Percentiles rank a stretch among this genome's conserved stretches.
phyloP scores from a whole-genome alignment of 2,329 filamentous ascomycete genomes.

The Stylonectria norvegica region DNA sequence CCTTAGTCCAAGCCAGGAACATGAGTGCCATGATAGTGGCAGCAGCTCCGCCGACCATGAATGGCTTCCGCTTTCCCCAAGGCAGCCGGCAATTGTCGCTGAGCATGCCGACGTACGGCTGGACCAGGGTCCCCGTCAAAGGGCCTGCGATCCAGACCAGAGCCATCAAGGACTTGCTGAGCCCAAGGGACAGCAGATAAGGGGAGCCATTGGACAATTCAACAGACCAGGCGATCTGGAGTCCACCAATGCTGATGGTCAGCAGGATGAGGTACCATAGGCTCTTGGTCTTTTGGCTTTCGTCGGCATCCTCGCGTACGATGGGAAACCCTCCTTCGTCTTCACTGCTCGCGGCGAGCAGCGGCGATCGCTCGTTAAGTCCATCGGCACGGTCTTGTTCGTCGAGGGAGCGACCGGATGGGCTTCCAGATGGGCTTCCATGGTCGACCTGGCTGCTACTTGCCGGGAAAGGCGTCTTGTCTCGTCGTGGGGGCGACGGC shows the following conservation, averaged over 20 bases:
- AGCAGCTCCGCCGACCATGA: conserved; percentile 68
- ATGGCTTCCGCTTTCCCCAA: conserved; percentile 79
- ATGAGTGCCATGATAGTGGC: conserved; percentile 67
- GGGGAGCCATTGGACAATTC: conserved; percentile 91
- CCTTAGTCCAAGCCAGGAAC: conserved; percentile 69
- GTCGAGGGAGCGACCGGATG: conserved; percentile 15
- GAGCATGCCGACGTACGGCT: conserved; percentile 78
- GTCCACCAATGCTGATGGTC: conserved; percentile 79
- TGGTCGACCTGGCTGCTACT: background rate
- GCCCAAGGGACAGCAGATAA: conserved; percentile 73
- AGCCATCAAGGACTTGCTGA: conserved; percentile 79
- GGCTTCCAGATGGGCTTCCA: conserved; percentile 7
- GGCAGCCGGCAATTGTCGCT: conserved; percentile 72
- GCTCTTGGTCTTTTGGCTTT: conserved; percentile 67
- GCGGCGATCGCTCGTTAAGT: conserved; percentile 30
- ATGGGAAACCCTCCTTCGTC: conserved; percentile 8
- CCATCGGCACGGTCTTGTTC: conserved; percentile 15
- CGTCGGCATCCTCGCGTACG: conserved; percentile 17
- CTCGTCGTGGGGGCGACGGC: conserved; percentile 8
- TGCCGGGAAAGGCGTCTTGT: conserved; percentile 3
- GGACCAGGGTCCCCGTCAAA: conserved; percentile 72
- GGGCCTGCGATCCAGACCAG: conserved; percentile 83
- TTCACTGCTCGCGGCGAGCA: conserved; percentile 21
- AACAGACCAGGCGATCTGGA: conserved; percentile 95
- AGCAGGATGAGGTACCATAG: conserved; percentile 81